Base-by-base conservation (phyloP, 78 protist genomes). In the Dictyostelium brefeldianum region DNA sequence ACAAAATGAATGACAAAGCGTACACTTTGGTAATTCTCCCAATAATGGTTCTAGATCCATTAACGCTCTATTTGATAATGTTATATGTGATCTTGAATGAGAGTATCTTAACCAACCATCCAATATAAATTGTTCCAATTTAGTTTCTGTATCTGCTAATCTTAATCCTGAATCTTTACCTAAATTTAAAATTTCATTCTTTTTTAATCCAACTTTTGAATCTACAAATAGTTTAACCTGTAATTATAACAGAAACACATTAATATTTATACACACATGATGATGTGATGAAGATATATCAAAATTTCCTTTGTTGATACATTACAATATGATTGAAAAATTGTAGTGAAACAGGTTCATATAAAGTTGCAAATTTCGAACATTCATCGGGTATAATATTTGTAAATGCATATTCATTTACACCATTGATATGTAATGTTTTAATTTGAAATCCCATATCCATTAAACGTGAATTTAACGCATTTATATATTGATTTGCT, bases 31-130 rank as follows among this genome's bases (percentile, higher is more conserved):
- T n/a, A 85, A 12, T 29, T 78, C 92, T 1, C 10, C 51, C 5
- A 85, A 50, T 7, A 85, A 8, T 20, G 81, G 83, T 1, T 25
- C 77, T 12, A 85, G 17, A 47, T 85, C 92, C 8, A 62, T 14
- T 3, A 85, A 18, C 8, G 82, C 51, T 75, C 92, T 71, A 15
- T 71, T 74, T 1, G 78, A 3, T 6, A 85, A 67, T 18, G 92
- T 74, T 1, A 47, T 47, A 15, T 12, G 10, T 14, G 67, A 41
- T 29, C 48, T 56, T 11, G 54, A 29, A 18, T 11, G 50, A 6
- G 83, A 59, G 2, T 25, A 57, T 36, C 43, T 71, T 36, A 85
- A 48, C 92, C 92, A 85, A 74, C 83, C 83, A 59, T 85, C 92
- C 36, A 74, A 77, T 12, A 56, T 75, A 29, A 85, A 75, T 59